Evolutionary conservation across 192 early-diverging fungal genomes (phyloP).

Genomic region (Globomyces pollinis-pini): DNA sequence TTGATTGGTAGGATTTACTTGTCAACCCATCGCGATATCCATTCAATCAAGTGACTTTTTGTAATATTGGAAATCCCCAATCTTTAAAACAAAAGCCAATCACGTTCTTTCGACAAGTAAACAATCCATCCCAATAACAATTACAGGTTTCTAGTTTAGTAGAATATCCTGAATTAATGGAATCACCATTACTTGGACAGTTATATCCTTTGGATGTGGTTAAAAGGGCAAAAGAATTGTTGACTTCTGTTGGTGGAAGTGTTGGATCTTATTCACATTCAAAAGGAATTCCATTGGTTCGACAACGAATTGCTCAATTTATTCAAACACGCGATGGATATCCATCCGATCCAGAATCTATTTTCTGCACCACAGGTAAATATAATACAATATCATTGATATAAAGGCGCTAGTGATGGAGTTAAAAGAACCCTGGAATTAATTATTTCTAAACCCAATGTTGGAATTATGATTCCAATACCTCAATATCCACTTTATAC

Average conservation of each 20-base stretch:
- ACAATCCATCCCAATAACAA: too few species aligned
- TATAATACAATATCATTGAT: too few species aligned
- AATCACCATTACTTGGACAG: slow-evolving; percentile 37
- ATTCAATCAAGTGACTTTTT: slow-evolving; percentile 63
- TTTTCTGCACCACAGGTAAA: slow-evolving; percentile 86
- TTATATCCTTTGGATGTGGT: slow-evolving; percentile 81
- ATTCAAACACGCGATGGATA: slow-evolving; percentile 93
- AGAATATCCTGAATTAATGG: slow-evolving; percentile 77
- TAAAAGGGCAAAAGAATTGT: slow-evolving; percentile 67
- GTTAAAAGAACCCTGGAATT: slow-evolving; percentile 87
- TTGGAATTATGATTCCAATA: slow-evolving; percentile 98
- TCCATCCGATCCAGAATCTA: slow-evolving; percentile 71
- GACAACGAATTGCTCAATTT: slow-evolving; percentile 85
- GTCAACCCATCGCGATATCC: slow-evolving; percentile 23
- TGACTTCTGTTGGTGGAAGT: slow-evolving; percentile 61
- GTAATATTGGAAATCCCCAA: slow-evolving; percentile 94
- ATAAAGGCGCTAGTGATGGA: slow-evolving; percentile 85
- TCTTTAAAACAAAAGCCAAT: slow-evolving; percentile 83
- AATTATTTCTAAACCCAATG: slow-evolving; percentile 63
- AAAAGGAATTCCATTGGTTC: slow-evolving; percentile 73
- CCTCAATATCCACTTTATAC: slow-evolving; percentile 99
- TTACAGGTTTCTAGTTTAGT: slow-evolving; percentile 81
- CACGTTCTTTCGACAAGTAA: slow-evolving; percentile 95
- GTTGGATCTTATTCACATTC: slow-evolving; percentile 93
- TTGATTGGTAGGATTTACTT: slow-evolving; percentile 29